A percentile compares a stretch with the other conserved stretches of the same genome.
phyloP scores from a whole-genome alignment of 768 basidiomycete species.

The Kwoniella sp. region DNA sequence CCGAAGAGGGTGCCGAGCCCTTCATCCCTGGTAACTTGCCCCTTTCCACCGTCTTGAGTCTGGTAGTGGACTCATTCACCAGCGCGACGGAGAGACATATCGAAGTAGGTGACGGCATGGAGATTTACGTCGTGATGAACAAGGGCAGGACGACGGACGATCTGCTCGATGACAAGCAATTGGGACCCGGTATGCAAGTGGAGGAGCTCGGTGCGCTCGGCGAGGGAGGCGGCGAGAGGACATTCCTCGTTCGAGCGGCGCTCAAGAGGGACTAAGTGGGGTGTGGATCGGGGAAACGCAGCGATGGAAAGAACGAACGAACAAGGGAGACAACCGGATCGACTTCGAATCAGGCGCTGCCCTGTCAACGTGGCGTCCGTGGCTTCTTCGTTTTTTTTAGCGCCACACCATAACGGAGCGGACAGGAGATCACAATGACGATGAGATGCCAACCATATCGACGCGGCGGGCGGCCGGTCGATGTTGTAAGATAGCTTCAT shows the following conservation, averaged over 20 bases:
- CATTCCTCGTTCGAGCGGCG: slow-evolving; percentile 40
- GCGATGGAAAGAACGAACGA: no score
- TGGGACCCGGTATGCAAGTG: slow-evolving; percentile 43
- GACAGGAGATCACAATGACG: no score
- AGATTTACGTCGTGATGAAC: slow-evolving; percentile 83
- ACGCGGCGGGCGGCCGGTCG: no score
- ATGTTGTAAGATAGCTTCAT: no score
- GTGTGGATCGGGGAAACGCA: no score
- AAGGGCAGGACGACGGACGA: slow-evolving; percentile 67
- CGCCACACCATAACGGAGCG: no score
- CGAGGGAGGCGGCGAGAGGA: slow-evolving; percentile 42
- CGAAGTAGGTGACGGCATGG: slow-evolving; percentile 95
- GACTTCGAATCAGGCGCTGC: no score
- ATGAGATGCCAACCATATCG: no score
- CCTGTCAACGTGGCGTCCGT: no score
- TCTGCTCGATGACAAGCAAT: slow-evolving; percentile 38
- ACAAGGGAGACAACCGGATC: no score
- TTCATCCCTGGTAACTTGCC: slow-evolving; percentile 73
- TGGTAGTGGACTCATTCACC: slow-evolving; percentile 96
- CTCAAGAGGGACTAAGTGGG: slow-evolving; percentile 48
- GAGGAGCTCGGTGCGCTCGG: slow-evolving; percentile 49
- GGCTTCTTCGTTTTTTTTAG: no score
- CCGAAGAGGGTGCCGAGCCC: slow-evolving; percentile 71
- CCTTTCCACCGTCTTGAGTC: slow-evolving; percentile 72
- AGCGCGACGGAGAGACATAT: slow-evolving; percentile 98